phyloP scores from a whole-genome alignment of 106 monocot species.

The Platanthera guangdongensis region DNA sequence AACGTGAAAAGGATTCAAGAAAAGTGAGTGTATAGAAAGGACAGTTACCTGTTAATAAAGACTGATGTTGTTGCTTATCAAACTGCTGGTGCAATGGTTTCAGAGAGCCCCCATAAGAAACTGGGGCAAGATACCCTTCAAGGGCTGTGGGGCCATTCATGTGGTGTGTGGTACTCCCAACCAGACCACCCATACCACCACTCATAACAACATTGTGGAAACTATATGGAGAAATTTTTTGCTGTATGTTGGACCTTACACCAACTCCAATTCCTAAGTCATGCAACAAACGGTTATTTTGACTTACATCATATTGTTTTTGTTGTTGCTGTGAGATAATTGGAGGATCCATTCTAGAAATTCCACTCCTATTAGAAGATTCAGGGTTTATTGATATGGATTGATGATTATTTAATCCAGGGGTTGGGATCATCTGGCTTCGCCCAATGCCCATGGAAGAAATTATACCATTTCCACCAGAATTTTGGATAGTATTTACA shows the following conservation, averaged over 20 bases:
- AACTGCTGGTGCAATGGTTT: conserved; percentile 39
- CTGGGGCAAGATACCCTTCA: conserved; percentile 36
- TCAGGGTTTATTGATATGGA: conserved; percentile 36
- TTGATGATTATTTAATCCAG: conserved; percentile 68
- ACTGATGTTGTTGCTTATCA: conserved; percentile 53
- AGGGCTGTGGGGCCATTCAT: conserved; percentile 31
- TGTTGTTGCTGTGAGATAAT: conserved; percentile 44
- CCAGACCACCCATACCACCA: conserved; percentile 36
- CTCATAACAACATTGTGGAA: conserved; percentile 44
- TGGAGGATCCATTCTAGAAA: conserved; percentile 37
- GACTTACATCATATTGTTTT: conserved; percentile 55
- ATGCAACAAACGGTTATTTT: conserved; percentile 51
- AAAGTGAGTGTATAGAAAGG: not conserved
- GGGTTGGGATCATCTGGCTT: conserved; percentile 91
- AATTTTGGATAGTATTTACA: conserved; percentile 33
- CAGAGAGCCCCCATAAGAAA: conserved; percentile 41
- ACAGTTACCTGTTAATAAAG: conserved; percentile 45
- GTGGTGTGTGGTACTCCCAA: conserved; percentile 43
- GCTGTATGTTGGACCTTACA: conserved; percentile 52
- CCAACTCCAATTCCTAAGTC: conserved; percentile 29
- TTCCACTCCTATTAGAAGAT: conserved; percentile 32
- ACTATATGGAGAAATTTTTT: conserved; percentile 47
- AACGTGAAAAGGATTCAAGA: not conserved
- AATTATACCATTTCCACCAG: conserved; percentile 35
- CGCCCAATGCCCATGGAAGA: conserved; percentile 33